Conservation (phyloP, 495 filamentous ascomycete species). For the Parathielavia hyrcaniae region DNA sequence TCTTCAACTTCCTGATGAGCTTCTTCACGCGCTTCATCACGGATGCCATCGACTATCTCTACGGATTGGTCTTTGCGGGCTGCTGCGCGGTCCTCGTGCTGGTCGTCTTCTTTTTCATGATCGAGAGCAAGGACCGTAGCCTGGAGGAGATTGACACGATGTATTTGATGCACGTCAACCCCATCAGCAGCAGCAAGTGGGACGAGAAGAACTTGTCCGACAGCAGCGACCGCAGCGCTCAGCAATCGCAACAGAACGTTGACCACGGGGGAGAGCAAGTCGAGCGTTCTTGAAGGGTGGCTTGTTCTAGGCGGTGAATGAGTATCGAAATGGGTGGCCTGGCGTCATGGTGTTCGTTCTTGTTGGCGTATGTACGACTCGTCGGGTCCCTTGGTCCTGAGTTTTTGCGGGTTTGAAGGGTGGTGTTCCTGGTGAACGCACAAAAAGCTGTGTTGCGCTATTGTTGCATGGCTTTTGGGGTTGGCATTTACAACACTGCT, state of each 20-base stretch:
- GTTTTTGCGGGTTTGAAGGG: constrained; percentile 5
- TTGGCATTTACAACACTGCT: constrained; percentile 1
- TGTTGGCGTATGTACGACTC: not conserved
- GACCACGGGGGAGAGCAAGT: constrained; percentile 7
- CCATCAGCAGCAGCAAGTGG: constrained; percentile 39
- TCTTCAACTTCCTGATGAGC: constrained; percentile 65
- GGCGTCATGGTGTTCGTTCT: constrained; percentile 10
- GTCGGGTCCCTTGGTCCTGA: not conserved
- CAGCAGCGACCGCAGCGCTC: constrained; percentile 5
- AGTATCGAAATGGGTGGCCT: constrained; percentile 2
- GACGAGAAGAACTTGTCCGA: constrained; percentile 7
- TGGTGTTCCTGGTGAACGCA: not conserved
- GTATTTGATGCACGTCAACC: constrained; percentile 67
- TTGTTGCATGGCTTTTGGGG: not conserved
- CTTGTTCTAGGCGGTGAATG: not conserved
- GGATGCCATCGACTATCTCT: constrained; percentile 65
- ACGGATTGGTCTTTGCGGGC: constrained; percentile 77
- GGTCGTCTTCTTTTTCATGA: constrained; percentile 73
- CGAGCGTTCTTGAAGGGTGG: not conserved
- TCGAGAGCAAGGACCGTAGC: constrained; percentile 51
- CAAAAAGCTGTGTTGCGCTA: not conserved
- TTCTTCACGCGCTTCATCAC: constrained; percentile 55
- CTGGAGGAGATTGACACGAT: constrained; percentile 70
- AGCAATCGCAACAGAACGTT: constrained; percentile 7
- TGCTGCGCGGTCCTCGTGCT: constrained; percentile 61